Evolutionary conservation across 345 rosid species (phyloP), one percentile per base, ranked within the genome.

Genomic region (Citrus maxima): DNA sequence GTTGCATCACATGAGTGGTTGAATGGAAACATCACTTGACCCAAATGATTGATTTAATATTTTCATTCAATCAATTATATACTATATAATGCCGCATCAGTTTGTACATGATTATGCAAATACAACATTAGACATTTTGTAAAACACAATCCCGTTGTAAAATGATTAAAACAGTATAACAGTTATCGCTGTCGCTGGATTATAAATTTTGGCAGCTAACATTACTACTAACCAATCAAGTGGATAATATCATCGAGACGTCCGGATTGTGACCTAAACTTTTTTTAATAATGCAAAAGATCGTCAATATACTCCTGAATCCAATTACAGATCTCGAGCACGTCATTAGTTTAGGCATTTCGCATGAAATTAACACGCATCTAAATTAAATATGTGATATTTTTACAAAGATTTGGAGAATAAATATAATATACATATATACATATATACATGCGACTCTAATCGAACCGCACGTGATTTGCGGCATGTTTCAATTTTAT

Each of bases 91-190:
- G 1, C 4, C 16, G 0, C 49, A 42, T 42, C 1, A 42, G 12
- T 2, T 0, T 42, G 0, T 3, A 12, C 51, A 13, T 0, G 0
- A 13, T 4, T 46, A 0, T 13, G 1, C 5, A 46, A 13, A 13
- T 46, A 46, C 3, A 46, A 13, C 18, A 46, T 46, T 46, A 46
- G 5, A 46, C 18, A 13, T 46, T 42, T 46, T 12, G 51, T 35
- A 35, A 9, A 46, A 46, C 12, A 42, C 51, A 46, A 46, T 46
- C 51, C 0, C 5, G 0, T 46, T 46, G 51, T 1, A 46, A 13
- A 46, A 12, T 46, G 16, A 46, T 46, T 46, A 46, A 46, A 13
- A 13, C 51, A 46, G 14, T 0, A 59, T 1, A n/a, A 22, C 13
- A 59, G 27, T 22, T 6, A 59, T 59, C 0, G 28, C 27, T 59